A percentile compares a stretch with the other conserved stretches of the same genome.
Conservation (phyloP, 1,284 basidiomycete genomes). For the Ustilago sp. region DNA sequence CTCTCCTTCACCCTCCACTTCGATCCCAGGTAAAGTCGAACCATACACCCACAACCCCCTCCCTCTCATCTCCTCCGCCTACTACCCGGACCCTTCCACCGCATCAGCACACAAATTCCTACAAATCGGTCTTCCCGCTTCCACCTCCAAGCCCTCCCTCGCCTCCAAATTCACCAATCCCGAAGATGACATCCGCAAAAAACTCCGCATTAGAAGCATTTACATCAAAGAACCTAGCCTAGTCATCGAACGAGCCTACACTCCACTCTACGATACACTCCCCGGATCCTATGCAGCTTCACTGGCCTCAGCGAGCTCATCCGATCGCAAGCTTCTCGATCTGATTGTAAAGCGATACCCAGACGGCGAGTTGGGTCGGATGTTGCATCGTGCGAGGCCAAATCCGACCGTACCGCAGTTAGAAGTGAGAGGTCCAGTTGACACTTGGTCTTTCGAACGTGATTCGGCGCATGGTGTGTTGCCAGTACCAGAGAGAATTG, state of each 20-base stretch:
- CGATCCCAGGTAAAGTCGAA: conserved; percentile 33
- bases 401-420: conserved; percentile 27
- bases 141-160: background rate
- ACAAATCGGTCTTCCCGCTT: conserved; percentile 23
- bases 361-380: conserved; percentile 54
- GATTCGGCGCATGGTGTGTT: conserved; percentile 1
- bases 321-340: conserved; percentile 23
- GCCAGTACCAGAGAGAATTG: conserved; percentile 28
- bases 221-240: conserved; percentile 56
- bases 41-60: conserved; percentile 29
- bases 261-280: conserved; percentile 50
- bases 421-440: conserved; percentile 50
- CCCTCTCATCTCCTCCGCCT: conserved; percentile 15
- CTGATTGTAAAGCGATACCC: conserved; percentile 54
- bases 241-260: conserved; percentile 59
- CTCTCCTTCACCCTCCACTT: conserved; percentile 13
- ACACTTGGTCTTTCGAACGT: conserved; percentile 46
- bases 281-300: conserved; percentile 25
- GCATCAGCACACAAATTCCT: conserved; percentile 33
- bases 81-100: conserved; percentile 25
- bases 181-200: conserved; percentile 5
- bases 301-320: background rate
- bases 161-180: background rate
- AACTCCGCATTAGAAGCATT: conserved; percentile 34
- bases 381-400: conserved; percentile 34